Evolutionary conservation across 164 flowering plant genomes (phyloP), one percentile per base, ranked within the genome.

Genomic region (Berberis vulgaris): DNA sequence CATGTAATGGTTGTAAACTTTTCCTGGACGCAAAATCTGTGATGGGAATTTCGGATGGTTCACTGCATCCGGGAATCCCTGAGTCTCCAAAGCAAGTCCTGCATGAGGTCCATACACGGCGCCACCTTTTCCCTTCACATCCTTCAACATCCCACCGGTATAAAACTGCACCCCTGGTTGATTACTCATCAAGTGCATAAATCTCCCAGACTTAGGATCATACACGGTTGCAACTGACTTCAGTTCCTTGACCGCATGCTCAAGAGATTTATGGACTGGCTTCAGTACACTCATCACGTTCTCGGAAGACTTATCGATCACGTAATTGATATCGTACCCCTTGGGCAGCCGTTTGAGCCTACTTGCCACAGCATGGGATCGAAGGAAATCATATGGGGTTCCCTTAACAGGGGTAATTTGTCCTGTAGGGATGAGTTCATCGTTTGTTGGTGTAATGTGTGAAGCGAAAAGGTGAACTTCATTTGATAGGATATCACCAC

Each of bases 21-120:
- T 43, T 49, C 85, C 89, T 0, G 84, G 84, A 8, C 46, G 54
- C 49, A 86, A 78, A 61, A 85, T 81, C 77, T 74, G 79, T 1
- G 96, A 86, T 55, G 96, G 97, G 72, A 91, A 88, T 49, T 84
- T 77, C 1, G 89, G 89, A 45, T 85, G 86, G 57, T 91, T 86
- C 1, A 91, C 93, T 0, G 96, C 59, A 56, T 88, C 93, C 1
- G 97, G 97, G 49, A 81, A 90, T 42, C 86, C 92, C 55, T 90
- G 97, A 41, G 89, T 79, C 81, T 86, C 91, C 74, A 84, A 75
- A 49, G 82, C 77, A 40, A 84, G 61, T 0, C 67, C 92, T 2
- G 73, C 82, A 68, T 77, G 76, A 41, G 65, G 9, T n/a, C 72
- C 49, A 54, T 86, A 86, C 9, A 81, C 72, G 49, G 26, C 69